Percentiles rank a stretch among this genome's conserved stretches.
These are phyloP conservation scores for Gastrolobium villosum DNA, from an alignment of 306 rosid genomes.

Conservation along the genomic window DNA sequence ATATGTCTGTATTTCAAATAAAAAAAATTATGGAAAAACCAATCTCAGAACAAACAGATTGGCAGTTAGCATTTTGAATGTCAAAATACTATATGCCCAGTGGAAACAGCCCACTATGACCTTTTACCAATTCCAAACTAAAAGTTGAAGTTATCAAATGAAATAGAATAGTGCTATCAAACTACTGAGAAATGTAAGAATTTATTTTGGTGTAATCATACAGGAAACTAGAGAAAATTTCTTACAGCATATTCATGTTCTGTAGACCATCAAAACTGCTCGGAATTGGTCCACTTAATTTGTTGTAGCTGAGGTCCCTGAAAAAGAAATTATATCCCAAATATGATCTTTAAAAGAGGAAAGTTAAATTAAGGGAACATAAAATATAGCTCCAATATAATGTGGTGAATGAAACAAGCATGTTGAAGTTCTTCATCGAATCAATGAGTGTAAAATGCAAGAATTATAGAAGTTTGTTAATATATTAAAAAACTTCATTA, in stretches of 20 bases:
- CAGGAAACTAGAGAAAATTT: neutral
- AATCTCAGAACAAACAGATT: neutral
- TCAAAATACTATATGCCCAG: neutral
- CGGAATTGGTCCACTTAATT: constrained; percentile 62
- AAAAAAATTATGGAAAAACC: neutral
- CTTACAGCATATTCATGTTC: constrained; percentile 56
- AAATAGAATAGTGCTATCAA: neutral
- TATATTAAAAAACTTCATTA: neutral
- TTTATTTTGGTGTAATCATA: constrained; percentile 10
- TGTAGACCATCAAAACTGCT: constrained; percentile 40
- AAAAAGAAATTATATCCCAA: constrained; percentile 32
- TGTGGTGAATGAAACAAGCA: neutral
- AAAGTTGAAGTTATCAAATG: neutral
- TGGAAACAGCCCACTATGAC: neutral
- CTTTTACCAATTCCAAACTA: neutral
- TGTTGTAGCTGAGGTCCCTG: constrained; percentile 80
- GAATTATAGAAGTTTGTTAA: neutral
- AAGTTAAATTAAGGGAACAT: neutral
- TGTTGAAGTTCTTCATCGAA: constrained; percentile 15
- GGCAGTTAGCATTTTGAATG: neutral
- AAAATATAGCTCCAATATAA: neutral
- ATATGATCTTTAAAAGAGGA: constrained; percentile 8
- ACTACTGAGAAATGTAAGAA: constrained; percentile 10
- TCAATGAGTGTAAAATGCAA: neutral
- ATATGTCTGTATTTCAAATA: constrained; percentile 6